Conservation (phyloP, 768 basidiomycete genomes). For the Coprinopsis marcescibilis region DNA sequence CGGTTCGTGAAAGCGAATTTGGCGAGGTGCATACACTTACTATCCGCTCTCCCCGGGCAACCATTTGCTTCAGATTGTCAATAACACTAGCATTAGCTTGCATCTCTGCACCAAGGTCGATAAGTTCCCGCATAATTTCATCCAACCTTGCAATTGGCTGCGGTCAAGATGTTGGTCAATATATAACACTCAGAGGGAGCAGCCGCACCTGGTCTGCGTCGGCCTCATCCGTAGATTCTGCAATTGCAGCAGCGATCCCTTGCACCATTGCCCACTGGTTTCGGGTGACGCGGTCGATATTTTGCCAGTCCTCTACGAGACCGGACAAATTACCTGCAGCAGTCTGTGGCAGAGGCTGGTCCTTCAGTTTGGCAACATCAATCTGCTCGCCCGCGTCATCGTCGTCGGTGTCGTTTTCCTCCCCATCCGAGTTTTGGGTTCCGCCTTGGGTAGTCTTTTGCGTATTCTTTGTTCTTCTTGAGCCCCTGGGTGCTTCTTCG, state of each 20-base stretch:
- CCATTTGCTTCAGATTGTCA: conserved; percentile 47
- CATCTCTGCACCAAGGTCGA: conserved; percentile 65
- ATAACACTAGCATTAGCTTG: conserved; percentile 48
- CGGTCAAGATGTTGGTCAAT: conserved; percentile 6
- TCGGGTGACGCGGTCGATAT: conserved; percentile 42
- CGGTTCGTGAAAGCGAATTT: background rate
- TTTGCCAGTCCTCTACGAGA: conserved; percentile 57
- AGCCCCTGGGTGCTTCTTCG: conserved; percentile 23
- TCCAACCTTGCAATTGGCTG: conserved; percentile 62
- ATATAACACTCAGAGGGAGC: background rate
- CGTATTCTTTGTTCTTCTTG: conserved; percentile 24
- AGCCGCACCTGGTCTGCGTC: conserved; percentile 45
- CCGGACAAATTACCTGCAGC: conserved; percentile 51
- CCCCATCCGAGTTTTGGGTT: conserved; percentile 18
- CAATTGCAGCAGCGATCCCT: conserved; percentile 47
- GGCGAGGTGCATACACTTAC: conserved; percentile 34
- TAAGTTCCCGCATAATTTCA: conserved; percentile 54
- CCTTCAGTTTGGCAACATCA: conserved; percentile 53
- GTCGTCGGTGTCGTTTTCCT: conserved; percentile 21
- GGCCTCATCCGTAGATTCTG: conserved; percentile 54
- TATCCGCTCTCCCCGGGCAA: conserved; percentile 53
- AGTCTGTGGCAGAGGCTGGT: conserved; percentile 58
- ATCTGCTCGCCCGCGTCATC: conserved; percentile 49
- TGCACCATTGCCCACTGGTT: conserved; percentile 38
- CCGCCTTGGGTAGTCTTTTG: conserved; percentile 15